Percentiles rank a stretch among this genome's conserved stretches.
Evolutionary conservation across 805 yeast species (phyloP).

Genomic region (Wickerhamiella azyma): DNA sequence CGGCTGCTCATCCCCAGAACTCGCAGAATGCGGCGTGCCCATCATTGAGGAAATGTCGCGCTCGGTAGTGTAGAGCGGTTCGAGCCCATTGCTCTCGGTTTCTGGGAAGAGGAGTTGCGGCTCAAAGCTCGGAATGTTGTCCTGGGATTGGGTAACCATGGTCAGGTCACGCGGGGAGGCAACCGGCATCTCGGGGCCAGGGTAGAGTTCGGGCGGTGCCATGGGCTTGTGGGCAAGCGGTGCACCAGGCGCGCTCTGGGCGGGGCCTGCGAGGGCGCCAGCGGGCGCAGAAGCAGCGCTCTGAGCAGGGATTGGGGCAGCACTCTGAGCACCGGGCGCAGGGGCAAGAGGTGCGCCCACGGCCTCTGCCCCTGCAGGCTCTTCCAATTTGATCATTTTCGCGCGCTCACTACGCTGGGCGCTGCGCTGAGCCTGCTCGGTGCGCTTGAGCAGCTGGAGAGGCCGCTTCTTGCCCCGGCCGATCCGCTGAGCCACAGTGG

Average conservation of each 20-base stretch:
- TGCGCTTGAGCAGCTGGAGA: conserved; percentile 5
- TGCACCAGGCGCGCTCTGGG: background rate
- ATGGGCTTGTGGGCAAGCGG: background rate
- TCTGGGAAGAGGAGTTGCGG: conserved; percentile 44
- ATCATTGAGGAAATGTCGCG: conserved; percentile 5
- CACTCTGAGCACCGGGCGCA: no score
- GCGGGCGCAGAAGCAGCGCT: no score
- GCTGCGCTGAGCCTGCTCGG: background rate
- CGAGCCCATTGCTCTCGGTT: conserved; percentile 8
- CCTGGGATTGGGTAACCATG: conserved; percentile 21
- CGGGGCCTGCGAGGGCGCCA: no score
- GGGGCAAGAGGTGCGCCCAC: no score
- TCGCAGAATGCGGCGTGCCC: background rate
- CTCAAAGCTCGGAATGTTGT: conserved; percentile 38
- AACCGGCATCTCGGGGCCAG: background rate
- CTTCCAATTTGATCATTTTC: conserved; percentile 1
- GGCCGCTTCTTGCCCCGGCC: conserved; percentile 2
- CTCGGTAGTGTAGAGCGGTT: conserved; percentile 10
- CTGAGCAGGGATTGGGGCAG: no score
- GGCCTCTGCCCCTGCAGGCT: background rate
- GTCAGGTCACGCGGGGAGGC: conserved; percentile 21
- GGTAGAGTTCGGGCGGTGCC: background rate
- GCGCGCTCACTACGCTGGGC: background rate
- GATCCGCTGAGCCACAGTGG: background rate
- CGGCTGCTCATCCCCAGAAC: conserved; percentile 12